phyloP scores from a whole-genome alignment of 352 stramenopile genomes.

The Phytopythium mirpurense region DNA sequence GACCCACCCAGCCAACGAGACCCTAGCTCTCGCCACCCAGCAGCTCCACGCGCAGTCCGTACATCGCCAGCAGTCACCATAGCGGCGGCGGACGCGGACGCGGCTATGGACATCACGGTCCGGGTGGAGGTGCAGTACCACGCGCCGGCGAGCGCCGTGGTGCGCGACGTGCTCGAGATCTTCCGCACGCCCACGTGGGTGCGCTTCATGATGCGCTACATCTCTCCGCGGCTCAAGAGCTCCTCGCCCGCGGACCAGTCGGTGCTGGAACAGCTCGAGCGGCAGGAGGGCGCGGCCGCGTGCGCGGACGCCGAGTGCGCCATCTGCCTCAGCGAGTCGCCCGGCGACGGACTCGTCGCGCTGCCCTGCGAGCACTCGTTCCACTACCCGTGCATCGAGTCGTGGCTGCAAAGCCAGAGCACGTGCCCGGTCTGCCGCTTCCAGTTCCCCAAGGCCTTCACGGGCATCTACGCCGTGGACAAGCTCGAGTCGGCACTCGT shows the following conservation, averaged over 20 bases:
- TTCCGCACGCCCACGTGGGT: conserved; percentile 71
- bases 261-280: conserved; percentile 45
- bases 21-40: no score
- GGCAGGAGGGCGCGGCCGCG: conserved; percentile 19
- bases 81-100: conserved; percentile 12
- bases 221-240: conserved; percentile 63
- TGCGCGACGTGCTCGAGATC: conserved; percentile 62
- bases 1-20: no score
- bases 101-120: conserved; percentile 56
- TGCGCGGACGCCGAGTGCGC: conserved; percentile 52
- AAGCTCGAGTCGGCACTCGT: conserved; percentile 61
- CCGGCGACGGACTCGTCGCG: conserved; percentile 41
- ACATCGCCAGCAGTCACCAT: conserved; percentile 1
- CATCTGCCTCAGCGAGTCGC: conserved; percentile 88
- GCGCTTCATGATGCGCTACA: conserved; percentile 73
- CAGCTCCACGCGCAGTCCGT: no score
- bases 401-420: conserved; percentile 87
- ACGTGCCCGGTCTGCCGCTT: conserved; percentile 94
- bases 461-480: conserved; percentile 61
- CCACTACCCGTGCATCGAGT: conserved; percentile 89
- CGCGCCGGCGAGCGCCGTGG: conserved; percentile 35
- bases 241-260: conserved; percentile 52
- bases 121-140: conserved; percentile 71
- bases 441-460: conserved; percentile 78
- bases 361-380: conserved; percentile 91